Conservation (phyloP, 2,329 filamentous ascomycete genomes). For the Teratosphaeria nubilosa region DNA sequence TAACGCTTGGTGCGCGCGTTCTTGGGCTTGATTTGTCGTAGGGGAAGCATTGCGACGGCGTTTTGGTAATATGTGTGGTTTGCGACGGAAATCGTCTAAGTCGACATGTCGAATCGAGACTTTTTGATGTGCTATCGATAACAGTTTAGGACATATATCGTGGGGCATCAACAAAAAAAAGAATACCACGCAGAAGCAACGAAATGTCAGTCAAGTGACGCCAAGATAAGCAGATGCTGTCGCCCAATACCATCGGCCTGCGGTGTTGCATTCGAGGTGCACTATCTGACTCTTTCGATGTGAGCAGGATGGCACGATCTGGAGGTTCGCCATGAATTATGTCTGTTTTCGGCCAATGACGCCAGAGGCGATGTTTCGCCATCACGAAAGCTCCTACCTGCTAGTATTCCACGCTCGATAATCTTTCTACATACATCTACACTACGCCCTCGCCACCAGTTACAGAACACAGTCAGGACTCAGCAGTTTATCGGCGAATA, state of each 20-base stretch:
- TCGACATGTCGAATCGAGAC: not conserved
- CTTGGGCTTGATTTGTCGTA: slow-evolving; percentile 56
- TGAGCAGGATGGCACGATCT: not conserved
- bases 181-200: not conserved
- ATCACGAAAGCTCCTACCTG: not conserved
- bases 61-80: not conserved
- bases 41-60: slow-evolving; percentile 15
- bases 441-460: too few species aligned
- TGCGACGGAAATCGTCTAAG: not conserved
- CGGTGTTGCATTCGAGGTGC: not conserved
- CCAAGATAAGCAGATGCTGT: not conserved
- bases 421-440: not conserved
- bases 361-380: not conserved
- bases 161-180: too few species aligned
- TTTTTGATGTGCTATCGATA: not conserved
- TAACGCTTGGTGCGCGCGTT: slow-evolving; percentile 89
- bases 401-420: not conserved
- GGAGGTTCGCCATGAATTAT: not conserved
- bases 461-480: too few species aligned
- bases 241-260: too few species aligned
- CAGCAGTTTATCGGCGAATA: not conserved
- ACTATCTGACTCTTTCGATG: not conserved
- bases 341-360: not conserved
- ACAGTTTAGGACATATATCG: not conserved
- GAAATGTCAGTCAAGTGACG: not conserved